Evolutionary conservation across 495 filamentous ascomycete species (phyloP).

Genomic region (Podospora comata): DNA sequence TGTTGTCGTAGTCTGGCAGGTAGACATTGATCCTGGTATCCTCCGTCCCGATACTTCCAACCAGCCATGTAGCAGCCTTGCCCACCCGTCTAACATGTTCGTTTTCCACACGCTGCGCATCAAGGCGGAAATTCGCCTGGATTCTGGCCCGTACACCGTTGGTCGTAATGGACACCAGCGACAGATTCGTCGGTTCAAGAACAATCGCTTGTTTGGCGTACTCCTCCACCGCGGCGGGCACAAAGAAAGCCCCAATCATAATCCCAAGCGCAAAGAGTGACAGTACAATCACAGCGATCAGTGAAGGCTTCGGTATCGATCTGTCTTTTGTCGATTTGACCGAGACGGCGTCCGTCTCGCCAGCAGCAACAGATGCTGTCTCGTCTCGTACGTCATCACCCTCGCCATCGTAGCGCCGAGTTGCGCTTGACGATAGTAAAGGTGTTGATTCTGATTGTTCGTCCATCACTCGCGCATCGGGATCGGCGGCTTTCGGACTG

Average conservation of each 20-base stretch:
- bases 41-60: constrained; percentile 64
- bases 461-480: constrained; percentile 28
- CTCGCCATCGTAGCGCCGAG: constrained; percentile 49
- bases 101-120: constrained; percentile 68
- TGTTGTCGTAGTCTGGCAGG: constrained; percentile 76
- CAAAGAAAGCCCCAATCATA: constrained; percentile 66
- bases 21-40: constrained; percentile 70
- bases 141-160: constrained; percentile 74
- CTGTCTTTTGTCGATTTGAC: constrained; percentile 26
- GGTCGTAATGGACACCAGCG: constrained; percentile 75
- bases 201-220: constrained; percentile 81
- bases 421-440: constrained; percentile 44
- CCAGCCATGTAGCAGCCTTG: constrained; percentile 76
- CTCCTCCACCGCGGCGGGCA: constrained; percentile 72
- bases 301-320: constrained; percentile 44
- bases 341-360: constrained; percentile 20
- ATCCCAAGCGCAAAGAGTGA: constrained; percentile 42
- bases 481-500: constrained; percentile 30
- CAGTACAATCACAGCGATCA: constrained; percentile 45
- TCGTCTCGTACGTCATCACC: constrained; percentile 35
- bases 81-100: constrained; percentile 70
- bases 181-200: constrained; percentile 74
- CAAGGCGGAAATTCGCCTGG: constrained; percentile 73
- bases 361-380: constrained; percentile 32
- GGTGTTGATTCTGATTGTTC: constrained; percentile 51